These are phyloP conservation scores for Cyclotella choctawhatcheeana DNA, from an alignment of 108 stramenopile genomes.

Conservation along the genomic window DNA sequence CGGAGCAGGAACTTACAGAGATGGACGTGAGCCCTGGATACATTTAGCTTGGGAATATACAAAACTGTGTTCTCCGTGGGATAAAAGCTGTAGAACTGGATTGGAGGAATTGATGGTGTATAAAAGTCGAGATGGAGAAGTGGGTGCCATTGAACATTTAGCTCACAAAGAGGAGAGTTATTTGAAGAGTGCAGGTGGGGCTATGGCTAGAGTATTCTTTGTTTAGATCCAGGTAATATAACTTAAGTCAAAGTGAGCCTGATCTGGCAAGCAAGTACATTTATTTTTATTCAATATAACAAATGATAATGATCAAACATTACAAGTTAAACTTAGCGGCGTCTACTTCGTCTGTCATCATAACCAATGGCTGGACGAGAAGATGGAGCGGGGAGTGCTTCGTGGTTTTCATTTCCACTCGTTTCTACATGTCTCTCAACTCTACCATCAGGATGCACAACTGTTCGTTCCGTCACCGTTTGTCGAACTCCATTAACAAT, in stretches of 20 bases:
- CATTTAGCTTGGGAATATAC: conserved; percentile 66
- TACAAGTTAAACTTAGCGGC: conserved; percentile 2
- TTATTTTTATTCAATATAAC: no score
- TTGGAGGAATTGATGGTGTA: conserved; percentile 70
- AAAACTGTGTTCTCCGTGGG: conserved; percentile 14
- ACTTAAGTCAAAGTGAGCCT: neutral
- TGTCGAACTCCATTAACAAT: conserved; percentile 80
- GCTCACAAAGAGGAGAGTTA: conserved; percentile 69
- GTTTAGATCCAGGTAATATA: conserved; percentile 41
- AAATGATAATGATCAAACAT: no score
- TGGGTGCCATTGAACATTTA: conserved; percentile 74
- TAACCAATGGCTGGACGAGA: conserved; percentile 34
- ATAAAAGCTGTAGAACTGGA: conserved; percentile 8
- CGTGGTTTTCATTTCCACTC: neutral
- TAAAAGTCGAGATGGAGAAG: conserved; percentile 53
- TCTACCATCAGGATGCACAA: conserved; percentile 76
- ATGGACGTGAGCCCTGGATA: conserved; percentile 70
- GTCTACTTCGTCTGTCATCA: conserved; percentile 24
- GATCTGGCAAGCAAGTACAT: no score
- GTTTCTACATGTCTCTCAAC: conserved; percentile 73
- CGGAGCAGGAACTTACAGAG: conserved; percentile 69
- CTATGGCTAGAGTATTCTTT: conserved; percentile 87
- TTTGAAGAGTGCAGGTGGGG: conserved; percentile 74
- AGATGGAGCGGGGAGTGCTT: conserved; percentile 16
- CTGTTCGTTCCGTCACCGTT: conserved; percentile 76